Base-by-base conservation (phyloP, 768 basidiomycete genomes). In the Podaxis pistillaris region DNA sequence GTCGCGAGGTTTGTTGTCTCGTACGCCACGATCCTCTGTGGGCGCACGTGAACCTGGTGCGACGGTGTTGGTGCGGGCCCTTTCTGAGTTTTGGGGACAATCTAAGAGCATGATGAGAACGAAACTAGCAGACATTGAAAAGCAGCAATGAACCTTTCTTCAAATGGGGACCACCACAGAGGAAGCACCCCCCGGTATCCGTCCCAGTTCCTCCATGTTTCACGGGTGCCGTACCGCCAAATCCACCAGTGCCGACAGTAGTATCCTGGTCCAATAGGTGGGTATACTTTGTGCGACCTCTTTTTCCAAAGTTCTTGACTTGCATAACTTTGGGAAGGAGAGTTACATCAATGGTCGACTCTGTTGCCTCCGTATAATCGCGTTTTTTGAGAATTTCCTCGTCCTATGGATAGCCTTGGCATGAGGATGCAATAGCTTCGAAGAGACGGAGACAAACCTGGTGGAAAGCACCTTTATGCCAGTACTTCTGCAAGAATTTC, bases 391-490 rank as follows among this genome's bases (percentile, higher is more conserved):
- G 86, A 64, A 98, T 86, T 55, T 96, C 94, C 60, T 88, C 86
- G 73, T 98, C 96, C 94, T 73, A 50, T 24, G 54, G 44, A 58
- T 38, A 57, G 33, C 56, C 24, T 63, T 60, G 58, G 62, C 17
- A 62, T 47, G 33, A 64, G 49, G 17, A 56, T 28, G 57, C 5
- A 37, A 15, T 52, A 19, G 9, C 6, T 26, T 8, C 13, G 11
- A 62, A 30, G 38, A 63, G 46, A 15, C 2, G 4, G 11, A 70
- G 50, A 30, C 68, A 36, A 63, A 92, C 95, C 84, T 96, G 93
- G 73, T 97, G 94, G 81, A 98, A 99, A 63, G 96, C 97, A 68
- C 97, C 97, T 76, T 96, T 98, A 79, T 99, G 97, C 88, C 94
- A 98, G 73, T 97, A 99, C 76, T 97, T 98, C 73, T 98, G 95